These are phyloP conservation scores for Narthecium ossifragum DNA, from an alignment of 106 monocot genomes.

Conservation along the genomic window DNA sequence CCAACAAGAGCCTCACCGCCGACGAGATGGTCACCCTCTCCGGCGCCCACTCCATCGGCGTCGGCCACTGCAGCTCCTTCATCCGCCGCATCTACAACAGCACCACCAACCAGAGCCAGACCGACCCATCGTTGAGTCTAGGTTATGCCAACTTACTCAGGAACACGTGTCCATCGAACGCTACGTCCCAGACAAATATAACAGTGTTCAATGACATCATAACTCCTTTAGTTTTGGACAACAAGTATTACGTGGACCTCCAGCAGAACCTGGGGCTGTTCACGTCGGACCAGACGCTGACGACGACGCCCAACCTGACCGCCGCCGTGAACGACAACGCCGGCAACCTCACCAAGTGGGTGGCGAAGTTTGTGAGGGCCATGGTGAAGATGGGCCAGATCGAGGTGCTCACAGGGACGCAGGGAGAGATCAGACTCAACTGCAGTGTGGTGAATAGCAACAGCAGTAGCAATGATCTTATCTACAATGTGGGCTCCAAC, in stretches of 20 bases:
- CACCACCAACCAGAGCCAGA: background rate
- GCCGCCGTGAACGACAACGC: background rate
- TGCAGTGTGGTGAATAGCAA: slow-evolving; percentile 1
- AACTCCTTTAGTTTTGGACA: background rate
- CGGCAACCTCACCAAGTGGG: background rate
- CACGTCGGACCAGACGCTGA: slow-evolving; percentile 2
- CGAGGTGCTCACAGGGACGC: background rate
- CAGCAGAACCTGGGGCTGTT: background rate
- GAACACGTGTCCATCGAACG: background rate
- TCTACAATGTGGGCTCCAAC: no score
- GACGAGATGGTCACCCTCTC: slow-evolving; percentile 38
- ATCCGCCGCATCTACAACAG: slow-evolving; percentile 2
- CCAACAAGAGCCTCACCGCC: slow-evolving; percentile 18
- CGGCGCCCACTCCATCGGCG: slow-evolving; percentile 18
- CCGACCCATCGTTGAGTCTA: background rate
- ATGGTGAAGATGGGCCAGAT: slow-evolving; percentile 10
- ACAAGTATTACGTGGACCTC: background rate
- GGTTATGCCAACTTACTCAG: background rate
- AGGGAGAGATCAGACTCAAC: slow-evolving; percentile 8
- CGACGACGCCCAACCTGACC: background rate
- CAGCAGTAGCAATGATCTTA: no score
- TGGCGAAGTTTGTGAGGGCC: background rate
- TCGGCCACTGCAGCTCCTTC: slow-evolving; percentile 5
- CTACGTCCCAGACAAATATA: background rate
- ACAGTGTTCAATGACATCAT: background rate